Percentiles rank a stretch among this genome's conserved stretches.
These are phyloP conservation scores for Acanthamoeba sp. DNA, from an alignment of 208 protist genomes.

Conservation along the genomic window DNA sequence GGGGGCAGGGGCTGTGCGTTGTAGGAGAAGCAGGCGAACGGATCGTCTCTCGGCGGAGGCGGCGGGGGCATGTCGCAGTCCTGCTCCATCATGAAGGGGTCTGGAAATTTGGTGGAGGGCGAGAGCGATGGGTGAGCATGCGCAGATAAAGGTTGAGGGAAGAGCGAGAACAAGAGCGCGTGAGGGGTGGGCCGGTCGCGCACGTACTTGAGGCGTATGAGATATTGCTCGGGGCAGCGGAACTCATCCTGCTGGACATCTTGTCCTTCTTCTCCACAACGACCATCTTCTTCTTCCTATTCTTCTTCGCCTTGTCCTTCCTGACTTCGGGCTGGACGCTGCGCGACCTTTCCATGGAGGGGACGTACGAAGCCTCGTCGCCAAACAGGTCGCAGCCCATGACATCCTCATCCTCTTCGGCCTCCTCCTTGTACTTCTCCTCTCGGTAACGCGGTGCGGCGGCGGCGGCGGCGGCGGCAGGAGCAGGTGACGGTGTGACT, in stretches of 20 bases:
- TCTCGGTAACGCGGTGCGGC: background rate
- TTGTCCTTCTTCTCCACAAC: background rate
- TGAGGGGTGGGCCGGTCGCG: no score
- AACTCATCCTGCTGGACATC: background rate
- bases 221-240: no score
- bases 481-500: no score
- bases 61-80: background rate
- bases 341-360: background rate
- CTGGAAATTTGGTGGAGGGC: no score
- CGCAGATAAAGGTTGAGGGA: no score
- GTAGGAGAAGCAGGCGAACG: background rate
- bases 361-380: background rate
- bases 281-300: background rate
- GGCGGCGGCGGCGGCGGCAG: background rate
- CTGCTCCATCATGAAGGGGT: no score
- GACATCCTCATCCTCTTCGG: background rate
- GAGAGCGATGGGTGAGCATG: no score
- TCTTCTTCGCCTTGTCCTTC: background rate
- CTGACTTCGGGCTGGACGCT: background rate
- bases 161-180: no score
- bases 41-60: background rate
- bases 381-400: background rate
- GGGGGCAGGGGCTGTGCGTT: background rate
- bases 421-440: background rate
- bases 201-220: no score